phyloP scores from a whole-genome alignment of 2,329 filamentous ascomycete species.

The Sarocladium oryzae region DNA sequence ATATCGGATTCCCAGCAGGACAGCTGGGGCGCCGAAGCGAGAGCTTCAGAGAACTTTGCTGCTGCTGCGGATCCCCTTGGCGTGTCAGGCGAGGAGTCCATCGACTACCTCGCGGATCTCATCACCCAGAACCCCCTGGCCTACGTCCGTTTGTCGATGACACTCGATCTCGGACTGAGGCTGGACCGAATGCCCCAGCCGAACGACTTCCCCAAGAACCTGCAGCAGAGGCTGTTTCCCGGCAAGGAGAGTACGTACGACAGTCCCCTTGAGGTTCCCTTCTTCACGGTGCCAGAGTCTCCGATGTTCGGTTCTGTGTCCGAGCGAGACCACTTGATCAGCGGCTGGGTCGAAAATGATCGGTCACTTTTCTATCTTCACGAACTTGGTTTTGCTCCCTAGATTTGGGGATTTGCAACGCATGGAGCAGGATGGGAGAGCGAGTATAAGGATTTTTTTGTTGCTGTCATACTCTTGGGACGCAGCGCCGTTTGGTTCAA shows the following conservation, averaged over 20 bases:
- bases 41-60: neutral
- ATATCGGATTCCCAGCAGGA: neutral
- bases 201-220: neutral
- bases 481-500: no score
- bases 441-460: no score
- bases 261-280: neutral
- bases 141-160: neutral
- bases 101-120: neutral
- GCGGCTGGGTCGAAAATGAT: neutral
- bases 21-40: neutral
- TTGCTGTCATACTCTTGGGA: no score
- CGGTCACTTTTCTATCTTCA: conserved; percentile 2
- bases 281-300: neutral
- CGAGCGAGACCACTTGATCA: neutral
- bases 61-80: no score
- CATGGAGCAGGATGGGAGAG: no score
- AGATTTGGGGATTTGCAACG: neutral
- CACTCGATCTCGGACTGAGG: neutral
- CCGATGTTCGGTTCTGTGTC: neutral
- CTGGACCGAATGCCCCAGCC: neutral
- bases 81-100: neutral
- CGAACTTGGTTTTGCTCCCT: neutral
- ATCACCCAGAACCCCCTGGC: neutral
- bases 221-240: neutral
- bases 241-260: neutral